Percentiles rank a stretch among this genome's conserved stretches.
Evolutionary conservation across 129 eudicot genomes (phyloP).

Genomic region (Chrysanthemum makinoi): DNA sequence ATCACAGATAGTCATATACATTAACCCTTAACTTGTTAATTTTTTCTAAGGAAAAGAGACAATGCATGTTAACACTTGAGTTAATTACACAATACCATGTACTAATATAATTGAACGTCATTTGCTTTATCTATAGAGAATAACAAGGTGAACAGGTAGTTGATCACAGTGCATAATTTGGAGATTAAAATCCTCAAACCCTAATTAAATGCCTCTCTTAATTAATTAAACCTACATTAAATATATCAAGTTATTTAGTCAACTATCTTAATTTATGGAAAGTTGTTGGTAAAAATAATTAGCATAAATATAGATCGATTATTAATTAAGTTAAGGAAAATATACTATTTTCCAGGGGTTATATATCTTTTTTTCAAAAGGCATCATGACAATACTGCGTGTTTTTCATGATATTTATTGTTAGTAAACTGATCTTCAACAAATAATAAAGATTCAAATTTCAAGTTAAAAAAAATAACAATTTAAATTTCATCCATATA

Average conservation of each 20-base stretch:
- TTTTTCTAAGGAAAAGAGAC: too few relatives aligned
- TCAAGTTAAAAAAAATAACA: background rate
- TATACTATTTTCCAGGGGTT: constrained; percentile 20
- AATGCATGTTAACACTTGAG: too few relatives aligned
- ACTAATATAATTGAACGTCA: too few relatives aligned
- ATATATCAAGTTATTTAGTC: background rate
- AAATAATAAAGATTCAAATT: background rate
- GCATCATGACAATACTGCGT: background rate
- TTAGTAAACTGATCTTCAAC: background rate
- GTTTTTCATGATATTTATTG: constrained; percentile 13
- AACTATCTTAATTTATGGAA: constrained; percentile 11
- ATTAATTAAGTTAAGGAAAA: constrained; percentile 13
- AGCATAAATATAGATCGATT: background rate
- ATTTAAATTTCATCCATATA: background rate
- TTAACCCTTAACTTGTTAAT: too few relatives aligned
- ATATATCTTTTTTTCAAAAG: constrained; percentile 9
- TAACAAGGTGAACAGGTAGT: too few relatives aligned
- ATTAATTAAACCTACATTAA: background rate
- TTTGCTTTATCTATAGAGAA: too few relatives aligned
- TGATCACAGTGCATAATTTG: too few relatives aligned
- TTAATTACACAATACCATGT: too few relatives aligned
- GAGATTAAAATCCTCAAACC: too few relatives aligned
- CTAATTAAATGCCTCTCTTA: too few relatives aligned
- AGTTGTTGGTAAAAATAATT: background rate
- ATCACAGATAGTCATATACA: too few relatives aligned